phyloP scores from a whole-genome alignment of 306 rosid genomes.

The Glycine soja region DNA sequence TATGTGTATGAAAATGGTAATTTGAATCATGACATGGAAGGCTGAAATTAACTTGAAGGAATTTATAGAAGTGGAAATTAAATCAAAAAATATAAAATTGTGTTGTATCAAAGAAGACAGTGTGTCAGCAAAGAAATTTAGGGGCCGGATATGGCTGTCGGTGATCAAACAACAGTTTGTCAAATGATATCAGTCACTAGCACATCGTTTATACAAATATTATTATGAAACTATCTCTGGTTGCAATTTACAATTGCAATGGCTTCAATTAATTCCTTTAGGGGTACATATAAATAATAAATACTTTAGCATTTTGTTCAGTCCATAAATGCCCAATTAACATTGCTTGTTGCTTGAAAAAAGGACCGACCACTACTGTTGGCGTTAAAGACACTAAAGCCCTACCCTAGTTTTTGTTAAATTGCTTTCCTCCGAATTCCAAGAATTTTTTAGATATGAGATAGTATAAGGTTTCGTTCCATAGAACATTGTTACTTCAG shows the following conservation, averaged over 20 bases:
- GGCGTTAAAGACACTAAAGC: not conserved
- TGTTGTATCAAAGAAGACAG: not conserved
- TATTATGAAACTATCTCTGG: not conserved
- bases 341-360: constrained; percentile 22
- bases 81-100: not conserved
- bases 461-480: not conserved
- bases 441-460: not conserved
- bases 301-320: not conserved
- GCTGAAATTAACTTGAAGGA: not conserved
- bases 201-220: not conserved
- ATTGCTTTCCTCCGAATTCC: not conserved
- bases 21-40: not conserved
- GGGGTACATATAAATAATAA: not conserved
- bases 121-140: constrained; percentile 37
- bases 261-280: not conserved
- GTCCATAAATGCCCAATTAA: not conserved
- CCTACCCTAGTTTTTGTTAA: not conserved
- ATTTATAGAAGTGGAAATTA: not conserved
- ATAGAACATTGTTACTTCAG: not conserved
- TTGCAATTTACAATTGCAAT: not conserved
- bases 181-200: not conserved
- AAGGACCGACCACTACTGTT: constrained; percentile 23
- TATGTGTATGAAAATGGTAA: not conserved
- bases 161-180: constrained; percentile 33
- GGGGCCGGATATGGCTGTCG: constrained; percentile 47